Percentiles rank a stretch among this genome's conserved stretches.
These are phyloP conservation scores for Mycena floridula DNA, from an alignment of 768 basidiomycete genomes.

Conservation along the genomic window DNA sequence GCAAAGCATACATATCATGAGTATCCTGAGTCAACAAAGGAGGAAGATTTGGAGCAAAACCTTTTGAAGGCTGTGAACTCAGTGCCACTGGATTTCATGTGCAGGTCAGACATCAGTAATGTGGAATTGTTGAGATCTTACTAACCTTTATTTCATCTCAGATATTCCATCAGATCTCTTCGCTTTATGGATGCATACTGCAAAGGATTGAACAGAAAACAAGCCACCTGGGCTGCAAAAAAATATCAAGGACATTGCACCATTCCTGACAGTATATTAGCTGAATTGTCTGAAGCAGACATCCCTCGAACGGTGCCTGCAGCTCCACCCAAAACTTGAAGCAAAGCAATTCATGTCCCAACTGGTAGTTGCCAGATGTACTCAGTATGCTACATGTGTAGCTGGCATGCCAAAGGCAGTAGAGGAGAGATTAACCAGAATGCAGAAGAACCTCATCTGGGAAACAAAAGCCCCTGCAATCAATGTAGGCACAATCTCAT, in stretches of 20 bases:
- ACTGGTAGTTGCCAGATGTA: conserved; percentile 10
- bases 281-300: conserved; percentile 6
- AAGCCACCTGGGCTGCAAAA: conserved; percentile 18
- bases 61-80: conserved; percentile 19
- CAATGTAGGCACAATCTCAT: not conserved
- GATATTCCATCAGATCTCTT: conserved; percentile 17
- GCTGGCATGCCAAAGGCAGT: conserved; percentile 22
- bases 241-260: conserved; percentile 16
- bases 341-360: conserved; percentile 12
- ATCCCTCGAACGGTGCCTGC: conserved; percentile 5
- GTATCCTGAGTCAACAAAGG: conserved; percentile 20
- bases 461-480: not conserved
- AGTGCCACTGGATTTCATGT: conserved; percentile 20
- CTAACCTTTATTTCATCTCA: conserved; percentile 3
- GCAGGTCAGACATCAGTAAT: conserved; percentile 8
- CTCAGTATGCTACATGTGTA: conserved; percentile 23
- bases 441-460: conserved; percentile 15
- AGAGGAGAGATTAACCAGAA: conserved; percentile 8
- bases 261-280: conserved; percentile 11
- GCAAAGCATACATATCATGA: too few relatives aligned
- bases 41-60: conserved; percentile 27
- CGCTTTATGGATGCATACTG: conserved; percentile 18
- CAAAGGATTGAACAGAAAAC: conserved; percentile 11
- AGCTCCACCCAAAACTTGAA: conserved; percentile 10
- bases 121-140: conserved; percentile 1